Evolutionary conservation across 2,329 filamentous ascomycete genomes (phyloP).

Genomic region (Ilyonectria destructans): DNA sequence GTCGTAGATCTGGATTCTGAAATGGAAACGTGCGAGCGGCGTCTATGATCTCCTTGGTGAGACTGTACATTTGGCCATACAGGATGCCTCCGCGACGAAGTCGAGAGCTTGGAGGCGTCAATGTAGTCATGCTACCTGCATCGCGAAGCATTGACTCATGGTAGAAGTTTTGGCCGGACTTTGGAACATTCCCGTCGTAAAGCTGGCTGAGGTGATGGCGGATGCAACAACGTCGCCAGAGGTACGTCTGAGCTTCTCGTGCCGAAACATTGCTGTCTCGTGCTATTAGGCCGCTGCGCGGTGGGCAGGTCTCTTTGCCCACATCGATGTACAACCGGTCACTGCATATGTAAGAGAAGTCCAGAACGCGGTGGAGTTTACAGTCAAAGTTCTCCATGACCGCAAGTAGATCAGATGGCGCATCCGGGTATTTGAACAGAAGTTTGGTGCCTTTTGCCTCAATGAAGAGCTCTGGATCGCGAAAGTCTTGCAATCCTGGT

Average conservation of each 20-base stretch:
- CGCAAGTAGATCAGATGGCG: not conserved
- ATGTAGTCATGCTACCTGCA: slow-evolving; percentile 13
- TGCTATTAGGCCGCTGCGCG: too few species aligned
- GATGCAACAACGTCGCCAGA: slow-evolving; percentile 25
- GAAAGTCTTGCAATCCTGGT: slow-evolving; percentile 19
- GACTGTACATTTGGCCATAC: slow-evolving; percentile 22
- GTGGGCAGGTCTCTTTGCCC: slow-evolving; percentile 23
- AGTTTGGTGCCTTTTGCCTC: slow-evolving; percentile 3
- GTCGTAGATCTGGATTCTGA: slow-evolving; percentile 23
- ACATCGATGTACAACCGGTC: slow-evolving; percentile 21
- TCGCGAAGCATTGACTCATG: slow-evolving; percentile 23
- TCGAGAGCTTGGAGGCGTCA: slow-evolving; percentile 14
- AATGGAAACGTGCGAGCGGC: slow-evolving; percentile 25
- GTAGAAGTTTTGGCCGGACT: slow-evolving; percentile 25
- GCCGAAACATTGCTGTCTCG: too few species aligned
- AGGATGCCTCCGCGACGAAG: slow-evolving; percentile 20
- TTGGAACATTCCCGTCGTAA: slow-evolving; percentile 11
- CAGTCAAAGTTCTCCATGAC: slow-evolving; percentile 9
- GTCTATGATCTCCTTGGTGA: slow-evolving; percentile 27
- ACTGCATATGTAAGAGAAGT: slow-evolving; percentile 22
- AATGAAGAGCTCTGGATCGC: slow-evolving; percentile 18
- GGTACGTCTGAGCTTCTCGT: slow-evolving; percentile 15
- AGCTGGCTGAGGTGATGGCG: slow-evolving; percentile 14
- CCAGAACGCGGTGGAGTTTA: slow-evolving; percentile 12
- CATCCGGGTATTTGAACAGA: not conserved